phyloP scores from a whole-genome alignment of 805 yeast genomes.

The Monosporozyma yasuniensis region DNA sequence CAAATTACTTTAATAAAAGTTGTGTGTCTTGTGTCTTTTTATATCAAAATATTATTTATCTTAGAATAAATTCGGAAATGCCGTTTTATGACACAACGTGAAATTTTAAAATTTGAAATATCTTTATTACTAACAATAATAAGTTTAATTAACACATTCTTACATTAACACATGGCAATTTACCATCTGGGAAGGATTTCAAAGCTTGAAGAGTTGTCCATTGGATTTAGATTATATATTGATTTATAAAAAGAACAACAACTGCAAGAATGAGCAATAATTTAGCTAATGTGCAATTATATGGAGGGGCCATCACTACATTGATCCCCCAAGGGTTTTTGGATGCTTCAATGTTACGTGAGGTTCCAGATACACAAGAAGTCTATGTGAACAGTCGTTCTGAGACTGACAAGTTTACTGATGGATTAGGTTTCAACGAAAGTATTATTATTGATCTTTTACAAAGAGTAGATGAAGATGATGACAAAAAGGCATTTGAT shows the following conservation, averaged over 20 bases:
- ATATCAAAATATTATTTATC: neutral
- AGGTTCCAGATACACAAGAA: constrained; percentile 91
- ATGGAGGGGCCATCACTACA: constrained; percentile 75
- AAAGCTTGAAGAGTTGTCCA: too few species aligned
- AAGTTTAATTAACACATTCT: neutral
- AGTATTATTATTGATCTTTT: constrained; percentile 58
- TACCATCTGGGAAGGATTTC: too few species aligned
- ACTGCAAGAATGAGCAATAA: neutral
- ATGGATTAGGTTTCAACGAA: constrained; percentile 36
- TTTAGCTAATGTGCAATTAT: constrained; percentile 31
- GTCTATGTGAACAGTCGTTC: constrained; percentile 52
- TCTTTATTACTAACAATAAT: neutral
- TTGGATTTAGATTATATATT: too few species aligned
- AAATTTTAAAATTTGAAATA: neutral
- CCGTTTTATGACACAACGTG: neutral
- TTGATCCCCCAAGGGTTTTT: constrained; percentile 49
- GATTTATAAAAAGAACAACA: too few species aligned
- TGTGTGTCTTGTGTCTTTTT: neutral
- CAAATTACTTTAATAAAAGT: too few species aligned
- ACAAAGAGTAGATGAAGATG: constrained; percentile 38
- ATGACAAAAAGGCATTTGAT: constrained; percentile 36
- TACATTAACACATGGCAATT: too few species aligned
- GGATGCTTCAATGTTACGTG: constrained; percentile 73
- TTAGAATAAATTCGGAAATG: neutral
- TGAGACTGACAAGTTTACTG: constrained; percentile 25